Conservation (phyloP, 129 eudicot species). For the Glebionis coronaria region DNA sequence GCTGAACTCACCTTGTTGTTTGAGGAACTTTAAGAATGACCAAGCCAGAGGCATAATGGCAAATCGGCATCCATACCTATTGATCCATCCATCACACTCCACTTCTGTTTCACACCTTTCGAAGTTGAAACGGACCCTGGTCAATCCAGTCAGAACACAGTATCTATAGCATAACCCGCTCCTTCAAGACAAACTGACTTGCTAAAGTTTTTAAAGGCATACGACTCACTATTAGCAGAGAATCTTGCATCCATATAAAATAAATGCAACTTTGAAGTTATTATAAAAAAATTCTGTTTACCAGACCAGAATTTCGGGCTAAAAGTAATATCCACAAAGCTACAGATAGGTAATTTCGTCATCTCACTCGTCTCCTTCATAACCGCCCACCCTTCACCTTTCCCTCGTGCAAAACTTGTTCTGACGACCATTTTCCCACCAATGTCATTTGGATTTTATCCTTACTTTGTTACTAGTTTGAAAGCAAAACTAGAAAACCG, state of each 20-base stretch:
- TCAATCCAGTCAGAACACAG: neutral
- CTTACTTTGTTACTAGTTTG: no score
- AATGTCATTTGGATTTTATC: no score
- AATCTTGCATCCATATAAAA: constrained; percentile 1
- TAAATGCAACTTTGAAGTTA: neutral
- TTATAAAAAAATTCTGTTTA: neutral
- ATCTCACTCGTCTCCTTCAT: no score
- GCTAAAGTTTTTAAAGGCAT: neutral
- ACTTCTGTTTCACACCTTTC: constrained; percentile 59
- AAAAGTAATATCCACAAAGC: constrained; percentile 1
- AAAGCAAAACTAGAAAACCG: no score
- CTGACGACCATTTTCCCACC: no score
- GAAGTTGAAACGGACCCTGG: neutral
- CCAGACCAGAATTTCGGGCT: neutral
- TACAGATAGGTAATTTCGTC: neutral
- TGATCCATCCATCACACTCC: constrained; percentile 42
- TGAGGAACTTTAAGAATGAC: constrained; percentile 71
- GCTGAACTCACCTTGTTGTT: constrained; percentile 77
- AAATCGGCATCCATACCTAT: constrained; percentile 28
- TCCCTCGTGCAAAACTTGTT: no score
- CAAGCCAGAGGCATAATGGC: constrained; percentile 46
- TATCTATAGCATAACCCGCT: constrained; percentile 9
- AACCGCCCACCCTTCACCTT: no score
- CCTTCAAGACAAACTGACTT: neutral
- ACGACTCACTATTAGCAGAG: neutral